phyloP scores from a whole-genome alignment of 2,329 filamentous ascomycete genomes.

The Aspergillus quadricinctus region DNA sequence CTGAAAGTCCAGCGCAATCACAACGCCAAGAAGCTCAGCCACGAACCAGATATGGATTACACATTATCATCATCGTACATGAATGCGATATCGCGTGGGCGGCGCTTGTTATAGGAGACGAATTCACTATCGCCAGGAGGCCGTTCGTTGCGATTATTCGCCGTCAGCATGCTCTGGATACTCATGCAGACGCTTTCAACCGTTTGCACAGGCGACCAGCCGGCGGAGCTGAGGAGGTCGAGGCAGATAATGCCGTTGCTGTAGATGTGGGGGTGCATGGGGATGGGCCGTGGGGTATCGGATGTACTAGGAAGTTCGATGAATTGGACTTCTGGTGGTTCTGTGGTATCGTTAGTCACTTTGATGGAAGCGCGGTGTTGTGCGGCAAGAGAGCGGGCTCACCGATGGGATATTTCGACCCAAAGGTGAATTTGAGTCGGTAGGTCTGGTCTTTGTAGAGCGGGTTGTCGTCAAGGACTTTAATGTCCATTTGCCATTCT shows the following conservation, averaged over 20 bases:
- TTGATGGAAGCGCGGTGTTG: background rate
- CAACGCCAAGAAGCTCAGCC: background rate
- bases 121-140: slow-evolving; percentile 89
- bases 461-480: slow-evolving; percentile 84
- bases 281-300: slow-evolving; percentile 57
- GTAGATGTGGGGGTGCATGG: slow-evolving; percentile 96
- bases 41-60: slow-evolving; percentile 28
- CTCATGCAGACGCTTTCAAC: slow-evolving; percentile 97
- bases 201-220: slow-evolving; percentile 95
- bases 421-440: slow-evolving; percentile 83
- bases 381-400: slow-evolving; percentile 24
- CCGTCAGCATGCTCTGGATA: slow-evolving; percentile 95
- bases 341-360: slow-evolving; percentile 42
- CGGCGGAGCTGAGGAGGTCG: slow-evolving; percentile 79
- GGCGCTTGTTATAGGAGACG: slow-evolving; percentile 69
- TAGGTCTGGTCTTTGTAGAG: slow-evolving; percentile 77
- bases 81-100: slow-evolving; percentile 87
- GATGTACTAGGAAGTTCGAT: slow-evolving; percentile 50
- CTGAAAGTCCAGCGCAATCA: background rate
- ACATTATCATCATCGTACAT: slow-evolving; percentile 88
- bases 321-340: slow-evolving; percentile 93
- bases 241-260: slow-evolving; percentile 98
- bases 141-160: slow-evolving; percentile 85
- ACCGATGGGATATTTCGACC: slow-evolving; percentile 85
- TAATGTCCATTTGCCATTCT: slow-evolving; percentile 90